phyloP scores from a whole-genome alignment of 768 basidiomycete species.

The Psilocybe cyanescens region DNA sequence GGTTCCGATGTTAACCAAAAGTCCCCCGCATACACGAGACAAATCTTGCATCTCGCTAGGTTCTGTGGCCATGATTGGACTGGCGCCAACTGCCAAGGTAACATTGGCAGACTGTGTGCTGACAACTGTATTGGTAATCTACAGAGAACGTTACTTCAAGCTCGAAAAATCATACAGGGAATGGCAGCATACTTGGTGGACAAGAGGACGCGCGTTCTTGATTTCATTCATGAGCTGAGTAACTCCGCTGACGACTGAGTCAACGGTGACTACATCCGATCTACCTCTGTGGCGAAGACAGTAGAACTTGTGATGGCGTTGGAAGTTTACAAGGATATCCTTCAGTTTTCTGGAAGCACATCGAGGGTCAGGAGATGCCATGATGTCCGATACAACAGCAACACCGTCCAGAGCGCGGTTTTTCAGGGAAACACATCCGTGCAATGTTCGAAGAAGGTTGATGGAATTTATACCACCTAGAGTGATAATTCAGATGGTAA shows the following conservation, averaged over 20 bases:
- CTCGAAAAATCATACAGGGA: not conserved
- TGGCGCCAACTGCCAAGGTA: constrained; percentile 85
- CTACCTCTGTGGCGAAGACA: constrained; percentile 2
- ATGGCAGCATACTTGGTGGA: constrained; percentile 69
- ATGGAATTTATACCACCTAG: constrained; percentile 85
- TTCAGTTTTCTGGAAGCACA: constrained; percentile 50
- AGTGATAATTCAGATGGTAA: not conserved
- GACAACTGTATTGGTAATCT: constrained; percentile 93
- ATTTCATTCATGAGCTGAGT: constrained; percentile 54
- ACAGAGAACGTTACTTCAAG: constrained; percentile 4
- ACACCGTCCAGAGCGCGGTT: constrained; percentile 75
- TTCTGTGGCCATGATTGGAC: constrained; percentile 93
- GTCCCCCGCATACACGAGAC: constrained; percentile 60
- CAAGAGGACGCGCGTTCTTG: constrained; percentile 61
- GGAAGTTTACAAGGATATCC: constrained; percentile 48
- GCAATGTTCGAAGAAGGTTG: constrained; percentile 77
- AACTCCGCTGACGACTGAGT: constrained; percentile 45
- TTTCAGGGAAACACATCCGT: constrained; percentile 65
- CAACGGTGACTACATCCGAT: not conserved
- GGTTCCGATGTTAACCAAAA: constrained; percentile 90
- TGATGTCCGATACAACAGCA: constrained; percentile 89
- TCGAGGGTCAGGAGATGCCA: constrained; percentile 62
- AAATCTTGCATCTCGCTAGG: constrained; percentile 84
- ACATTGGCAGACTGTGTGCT: constrained; percentile 90
- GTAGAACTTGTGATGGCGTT: constrained; percentile 18